Evolutionary conservation across 441 rosid genomes (phyloP), one percentile per base, ranked within the genome.

Genomic region (Pelargonium citronellum): DNA sequence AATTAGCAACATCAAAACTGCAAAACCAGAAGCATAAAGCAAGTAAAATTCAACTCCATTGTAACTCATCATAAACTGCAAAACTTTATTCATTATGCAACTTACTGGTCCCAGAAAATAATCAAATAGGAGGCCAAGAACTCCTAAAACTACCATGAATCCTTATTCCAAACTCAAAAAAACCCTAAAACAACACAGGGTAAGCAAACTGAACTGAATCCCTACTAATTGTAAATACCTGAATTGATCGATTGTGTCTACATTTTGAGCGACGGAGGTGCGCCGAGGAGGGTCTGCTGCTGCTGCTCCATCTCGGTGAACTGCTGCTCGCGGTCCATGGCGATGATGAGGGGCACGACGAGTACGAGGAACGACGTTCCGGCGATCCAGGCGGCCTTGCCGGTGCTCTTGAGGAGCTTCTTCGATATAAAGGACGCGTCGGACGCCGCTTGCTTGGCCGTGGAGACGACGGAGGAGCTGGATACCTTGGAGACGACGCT

Each of bases 351-450:
- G 2, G 97, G 95, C 11, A 91, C 95, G 1, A 79, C 89, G 3
- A 91, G 84, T 65, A 92, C 79, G 7, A 87, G 83, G 77, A 22
- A 85, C 6, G 96, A 90, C 27, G 97, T 89, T 1, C 97, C 91
- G 2, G 89, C 90, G 69, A 89, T 89, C 97, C 97, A 89, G 19
- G 91, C 92, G 5, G 95, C 97, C 82, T 89, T 89, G 9, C 97
- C 97, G 2, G 97, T 89, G 74, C 74, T 71, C 64, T 66, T 49
- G 16, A 71, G 64, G 51, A 71, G 74, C 69, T 71, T 64, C 74
- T 71, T 64, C 44, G 74, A 64, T 20, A 65, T 64, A 63, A 64
- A 71, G 0, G 65, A 47, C 4, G 69, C 69, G 37, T 71, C 69
- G 39, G 63, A 66, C 16, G 74, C 75, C 20, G 64, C 70, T 53